Conservation (phyloP, 352 stramenopile genomes). For the Pilasporangium apinafurcum region DNA sequence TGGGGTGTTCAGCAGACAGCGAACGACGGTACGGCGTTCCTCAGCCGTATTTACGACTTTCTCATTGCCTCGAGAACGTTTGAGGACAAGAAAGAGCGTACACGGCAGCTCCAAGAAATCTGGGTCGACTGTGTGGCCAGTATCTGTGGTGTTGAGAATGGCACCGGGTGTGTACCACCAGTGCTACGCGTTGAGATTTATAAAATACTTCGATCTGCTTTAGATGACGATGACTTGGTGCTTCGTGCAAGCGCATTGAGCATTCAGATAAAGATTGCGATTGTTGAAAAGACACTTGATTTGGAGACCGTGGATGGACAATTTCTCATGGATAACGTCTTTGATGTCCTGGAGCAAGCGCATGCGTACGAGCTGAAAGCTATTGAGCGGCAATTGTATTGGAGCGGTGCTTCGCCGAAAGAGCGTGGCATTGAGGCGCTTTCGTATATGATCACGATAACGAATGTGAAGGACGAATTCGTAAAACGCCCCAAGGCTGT, state of each 20-base stretch:
- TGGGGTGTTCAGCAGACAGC: slow-evolving; percentile 62
- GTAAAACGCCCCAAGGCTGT: slow-evolving; percentile 47
- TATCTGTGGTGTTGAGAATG: slow-evolving; percentile 71
- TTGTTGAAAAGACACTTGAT: slow-evolving; percentile 80
- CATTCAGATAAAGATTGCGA: slow-evolving; percentile 77
- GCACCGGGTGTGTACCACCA: slow-evolving; percentile 53
- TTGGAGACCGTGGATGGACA: slow-evolving; percentile 47
- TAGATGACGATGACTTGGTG: slow-evolving; percentile 72
- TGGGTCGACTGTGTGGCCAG: slow-evolving; percentile 80
- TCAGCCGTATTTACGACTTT: slow-evolving; percentile 48
- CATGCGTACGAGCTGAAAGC: slow-evolving; percentile 43
- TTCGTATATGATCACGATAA: slow-evolving; percentile 83
- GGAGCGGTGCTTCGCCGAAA: slow-evolving; percentile 67
- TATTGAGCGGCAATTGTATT: slow-evolving; percentile 36
- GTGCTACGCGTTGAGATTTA: slow-evolving; percentile 68
- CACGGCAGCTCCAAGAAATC: slow-evolving; percentile 60
- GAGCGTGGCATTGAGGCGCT: slow-evolving; percentile 78
- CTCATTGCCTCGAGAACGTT: slow-evolving; percentile 48
- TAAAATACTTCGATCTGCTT: slow-evolving; percentile 57
- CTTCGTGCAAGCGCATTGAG: slow-evolving; percentile 67
- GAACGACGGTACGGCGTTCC: slow-evolving; percentile 53
- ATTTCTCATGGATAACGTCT: slow-evolving; percentile 66
- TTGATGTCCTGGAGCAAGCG: slow-evolving; percentile 61
- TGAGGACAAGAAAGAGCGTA: slow-evolving; percentile 28
- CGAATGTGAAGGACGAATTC: slow-evolving; percentile 72